These are phyloP conservation scores for Bryoerythrophyllum caledonicum DNA, from an alignment of 225 moss, liverwort and hornwort genomes.

Conservation along the genomic window DNA sequence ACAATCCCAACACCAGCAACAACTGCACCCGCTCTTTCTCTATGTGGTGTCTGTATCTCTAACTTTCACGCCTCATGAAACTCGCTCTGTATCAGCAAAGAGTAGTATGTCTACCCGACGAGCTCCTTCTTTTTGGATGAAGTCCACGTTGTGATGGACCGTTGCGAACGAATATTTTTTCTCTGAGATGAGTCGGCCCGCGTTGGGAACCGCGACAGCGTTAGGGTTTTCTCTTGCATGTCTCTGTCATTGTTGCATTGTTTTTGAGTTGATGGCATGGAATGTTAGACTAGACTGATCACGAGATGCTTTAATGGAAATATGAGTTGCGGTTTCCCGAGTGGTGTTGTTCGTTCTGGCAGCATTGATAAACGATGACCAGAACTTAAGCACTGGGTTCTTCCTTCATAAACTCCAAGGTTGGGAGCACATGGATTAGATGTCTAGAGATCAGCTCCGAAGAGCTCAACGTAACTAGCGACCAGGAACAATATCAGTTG, in stretches of 20 bases:
- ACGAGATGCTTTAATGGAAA: slow-evolving; percentile 2
- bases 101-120: not conserved
- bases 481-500: no score
- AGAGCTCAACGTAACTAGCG: not conserved
- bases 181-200: slow-evolving; percentile 15
- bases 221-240: slow-evolving; percentile 21
- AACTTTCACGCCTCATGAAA: slow-evolving; percentile 8
- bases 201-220: slow-evolving; percentile 17
- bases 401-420: no score
- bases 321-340: no score
- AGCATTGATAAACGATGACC: no score
- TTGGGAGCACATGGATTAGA: no score
- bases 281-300: no score
- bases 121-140: not conserved
- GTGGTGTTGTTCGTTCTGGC: no score
- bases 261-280: not conserved
- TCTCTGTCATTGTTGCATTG: not conserved
- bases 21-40: not conserved
- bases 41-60: not conserved
- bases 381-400: no score
- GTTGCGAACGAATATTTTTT: not conserved
- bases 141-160: slow-evolving; percentile 10
- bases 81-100: not conserved
- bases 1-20: slow-evolving; percentile 9
- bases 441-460: no score